Conservation (phyloP, 257 asterid genomes). For the Solanum pinnatisectum region DNA sequence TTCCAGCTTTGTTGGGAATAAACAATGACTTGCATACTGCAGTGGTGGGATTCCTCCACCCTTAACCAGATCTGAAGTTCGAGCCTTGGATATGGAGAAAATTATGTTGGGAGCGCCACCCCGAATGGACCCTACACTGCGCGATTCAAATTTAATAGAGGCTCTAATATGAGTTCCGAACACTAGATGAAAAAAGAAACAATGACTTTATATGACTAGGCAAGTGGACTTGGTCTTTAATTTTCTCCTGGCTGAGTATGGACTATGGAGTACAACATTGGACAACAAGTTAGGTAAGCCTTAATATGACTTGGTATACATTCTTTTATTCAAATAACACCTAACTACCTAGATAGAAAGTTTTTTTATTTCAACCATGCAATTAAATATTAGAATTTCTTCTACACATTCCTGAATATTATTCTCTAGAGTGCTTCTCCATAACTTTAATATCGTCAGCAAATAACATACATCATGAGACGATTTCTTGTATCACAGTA, state of each 20-base stretch:
- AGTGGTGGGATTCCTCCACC: too few species aligned
- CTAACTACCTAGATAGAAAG: not conserved
- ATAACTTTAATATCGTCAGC: not conserved
- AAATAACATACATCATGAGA: not conserved
- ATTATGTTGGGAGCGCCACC: fast-evolving
- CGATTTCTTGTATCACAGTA: not conserved
- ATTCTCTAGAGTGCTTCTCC: not conserved
- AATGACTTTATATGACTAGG: not conserved
- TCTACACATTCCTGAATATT: not conserved
- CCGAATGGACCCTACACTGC: fast-evolving
- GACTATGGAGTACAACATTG: not conserved
- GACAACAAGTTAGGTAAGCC: not conserved
- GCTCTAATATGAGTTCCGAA: fast-evolving
- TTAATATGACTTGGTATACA: not conserved
- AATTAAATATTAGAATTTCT: not conserved
- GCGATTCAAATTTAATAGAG: fast-evolving
- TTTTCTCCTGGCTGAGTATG: not conserved
- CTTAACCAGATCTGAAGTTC: too few species aligned
- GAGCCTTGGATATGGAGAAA: fast-evolving
- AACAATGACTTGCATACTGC: not conserved
- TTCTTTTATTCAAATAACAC: not conserved
- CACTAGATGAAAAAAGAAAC: too few species aligned
- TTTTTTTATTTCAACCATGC: not conserved
- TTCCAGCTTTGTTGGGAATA: not conserved
- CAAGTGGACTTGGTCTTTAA: not conserved